Evolutionary conservation across 2,329 filamentous ascomycete genomes (phyloP).

Genomic region (Didymella segeticola): DNA sequence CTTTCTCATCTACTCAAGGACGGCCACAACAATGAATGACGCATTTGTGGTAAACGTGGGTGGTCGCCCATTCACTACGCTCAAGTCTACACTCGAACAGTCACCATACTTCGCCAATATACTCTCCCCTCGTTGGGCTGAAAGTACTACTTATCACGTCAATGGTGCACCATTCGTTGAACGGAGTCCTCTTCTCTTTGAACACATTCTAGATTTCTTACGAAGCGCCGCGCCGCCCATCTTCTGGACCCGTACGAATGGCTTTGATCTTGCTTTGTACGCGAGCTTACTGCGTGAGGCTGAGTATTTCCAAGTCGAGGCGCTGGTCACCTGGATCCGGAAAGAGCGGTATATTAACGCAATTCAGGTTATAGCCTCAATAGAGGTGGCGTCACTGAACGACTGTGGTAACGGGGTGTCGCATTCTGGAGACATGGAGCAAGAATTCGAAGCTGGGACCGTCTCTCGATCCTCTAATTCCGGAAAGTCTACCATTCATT

Average conservation of each 20-base stretch:
- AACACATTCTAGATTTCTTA: constrained; percentile 16
- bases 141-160: constrained; percentile 8
- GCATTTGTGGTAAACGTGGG: constrained; percentile 10
- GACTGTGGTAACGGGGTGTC: constrained; percentile 6
- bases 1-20: not conserved
- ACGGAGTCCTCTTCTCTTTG: constrained; percentile 8
- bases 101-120: constrained; percentile 4
- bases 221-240: constrained; percentile 7
- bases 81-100: constrained; percentile 11
- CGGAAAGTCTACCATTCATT: constrained; percentile 5
- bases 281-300: constrained; percentile 9
- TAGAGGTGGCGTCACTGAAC: constrained; percentile 8
- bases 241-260: constrained; percentile 9
- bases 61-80: constrained; percentile 7
- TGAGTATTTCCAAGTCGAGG: constrained; percentile 11
- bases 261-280: constrained; percentile 11
- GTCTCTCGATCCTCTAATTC: constrained; percentile 4
- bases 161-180: constrained; percentile 8
- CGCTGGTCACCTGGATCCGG: constrained; percentile 9
- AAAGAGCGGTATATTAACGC: constrained; percentile 7
- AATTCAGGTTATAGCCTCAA: constrained; percentile 7
- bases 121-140: constrained; percentile 5
- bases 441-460: constrained; percentile 11
- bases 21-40: constrained; percentile 6
- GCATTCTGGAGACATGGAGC: constrained; percentile 5